These are phyloP conservation scores for Acidiella bohemica DNA, from an alignment of 495 filamentous ascomycete species.

Conservation along the genomic window DNA sequence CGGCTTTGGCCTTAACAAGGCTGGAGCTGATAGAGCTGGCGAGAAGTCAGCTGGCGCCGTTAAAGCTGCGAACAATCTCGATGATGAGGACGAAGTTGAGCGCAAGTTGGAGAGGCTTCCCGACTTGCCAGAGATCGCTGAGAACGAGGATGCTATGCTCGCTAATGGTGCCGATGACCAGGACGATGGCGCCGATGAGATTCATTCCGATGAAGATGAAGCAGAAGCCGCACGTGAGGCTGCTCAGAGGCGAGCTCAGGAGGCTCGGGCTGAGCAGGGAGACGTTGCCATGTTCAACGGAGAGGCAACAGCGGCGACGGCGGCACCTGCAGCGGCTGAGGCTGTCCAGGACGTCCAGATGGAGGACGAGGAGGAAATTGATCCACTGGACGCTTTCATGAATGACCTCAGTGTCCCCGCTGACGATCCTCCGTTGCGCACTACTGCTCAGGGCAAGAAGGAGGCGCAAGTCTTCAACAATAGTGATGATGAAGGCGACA, in stretches of 20 bases:
- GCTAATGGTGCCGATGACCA: constrained; percentile 47
- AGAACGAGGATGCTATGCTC: constrained; percentile 44
- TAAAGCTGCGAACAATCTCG: constrained; percentile 61
- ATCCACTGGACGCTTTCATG: constrained; percentile 97
- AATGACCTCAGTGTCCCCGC: constrained; percentile 47
- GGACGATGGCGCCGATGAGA: constrained; percentile 65
- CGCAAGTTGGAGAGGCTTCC: constrained; percentile 26
- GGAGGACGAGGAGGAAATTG: constrained; percentile 53
- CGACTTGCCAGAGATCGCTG: constrained; percentile 15
- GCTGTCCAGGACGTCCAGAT: constrained; percentile 42
- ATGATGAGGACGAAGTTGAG: constrained; percentile 35
- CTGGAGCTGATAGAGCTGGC: constrained; percentile 48
- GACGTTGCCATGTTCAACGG: constrained; percentile 32
- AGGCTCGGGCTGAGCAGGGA: constrained; percentile 41
- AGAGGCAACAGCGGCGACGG: constrained; percentile 15
- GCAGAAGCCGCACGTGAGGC: constrained; percentile 72
- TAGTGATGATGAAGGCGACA: constrained; percentile 66
- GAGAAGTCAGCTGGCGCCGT: neutral
- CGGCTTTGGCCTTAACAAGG: constrained; percentile 64
- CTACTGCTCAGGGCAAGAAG: constrained; percentile 26
- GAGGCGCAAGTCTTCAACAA: constrained; percentile 75
- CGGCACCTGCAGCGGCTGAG: constrained; percentile 25
- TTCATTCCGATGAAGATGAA: constrained; percentile 71
- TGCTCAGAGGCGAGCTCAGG: constrained; percentile 60
- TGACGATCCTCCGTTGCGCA: constrained; percentile 17